Base-by-base conservation (phyloP, 768 basidiomycete species). In the Pisolithus orientalis region DNA sequence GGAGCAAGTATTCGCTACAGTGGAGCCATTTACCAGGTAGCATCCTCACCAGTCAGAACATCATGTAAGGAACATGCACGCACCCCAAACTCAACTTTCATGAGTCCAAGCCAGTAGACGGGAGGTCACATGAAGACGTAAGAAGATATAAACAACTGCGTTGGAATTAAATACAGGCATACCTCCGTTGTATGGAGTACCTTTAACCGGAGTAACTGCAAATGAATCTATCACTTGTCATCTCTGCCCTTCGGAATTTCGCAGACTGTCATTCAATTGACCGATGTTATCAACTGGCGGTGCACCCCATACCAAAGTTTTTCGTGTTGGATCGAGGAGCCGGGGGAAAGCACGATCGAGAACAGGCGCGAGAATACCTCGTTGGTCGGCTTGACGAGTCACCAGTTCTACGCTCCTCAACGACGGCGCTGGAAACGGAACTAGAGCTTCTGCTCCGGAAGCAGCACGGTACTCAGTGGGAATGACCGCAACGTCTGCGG, bases 241-340 rank as follows among this genome's bases (percentile, higher is more conserved):
- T 17, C 25, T 51, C 37, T 47, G 39, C 24, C 28, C 29, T 8
- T 14, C 38, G 6, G 56, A 57, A n/a, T 48, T 43, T 25, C 32
- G 53, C 39, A 53, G 24, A 34, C 21, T 21, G 21, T 21, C 21
- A 21, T 21, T 6, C 58, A 79, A 61, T 53, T 72, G 77, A 47
- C 84, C 85, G 13, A 82, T 61, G 46, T 75, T 72, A 57, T 89
- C 85, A 49, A 88, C 73, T 0, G 82, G 70, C 5, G 87, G 87
- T 27, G 88, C 87, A 31, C 83, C 84, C 82, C 81, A 85, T 4
- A 90, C 78, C 5, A 87, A 58, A 0, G 84, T 85, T 65, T 83
- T 85, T 38, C 65, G 69, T 55, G 72, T 65, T 9, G 85, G 84
- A 60, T 88, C 84, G 39, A 85, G 63, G 31, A 84, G 58, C 44